Evolutionary conservation across 495 filamentous ascomycete species (phyloP).

Genomic region (Podospora conica): DNA sequence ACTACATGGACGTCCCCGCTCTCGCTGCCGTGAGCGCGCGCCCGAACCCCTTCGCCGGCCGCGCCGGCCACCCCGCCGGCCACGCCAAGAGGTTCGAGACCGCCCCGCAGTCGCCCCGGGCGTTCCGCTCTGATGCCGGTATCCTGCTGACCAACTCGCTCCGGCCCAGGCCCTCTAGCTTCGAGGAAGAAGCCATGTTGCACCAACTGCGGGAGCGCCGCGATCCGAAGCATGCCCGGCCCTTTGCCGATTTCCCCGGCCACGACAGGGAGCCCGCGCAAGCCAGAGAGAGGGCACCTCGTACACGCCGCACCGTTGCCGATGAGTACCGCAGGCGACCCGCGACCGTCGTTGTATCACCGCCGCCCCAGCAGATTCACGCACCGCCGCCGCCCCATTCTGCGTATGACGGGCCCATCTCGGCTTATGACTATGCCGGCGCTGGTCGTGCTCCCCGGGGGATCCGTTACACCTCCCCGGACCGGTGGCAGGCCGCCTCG

Average conservation of each 20-base stretch:
- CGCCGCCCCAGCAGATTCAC: constrained; percentile 25
- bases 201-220: constrained; percentile 47
- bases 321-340: constrained; percentile 41
- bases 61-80: constrained; percentile 15
- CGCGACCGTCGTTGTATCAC: constrained; percentile 33
- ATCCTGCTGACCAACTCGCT: constrained; percentile 8
- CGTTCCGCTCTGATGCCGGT: constrained; percentile 20
- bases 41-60: constrained; percentile 21
- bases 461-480: constrained; percentile 25
- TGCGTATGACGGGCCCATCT: constrained; percentile 29
- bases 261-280: constrained; percentile 24
- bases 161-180: constrained; percentile 38
- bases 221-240: constrained; percentile 49
- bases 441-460: constrained; percentile 28
- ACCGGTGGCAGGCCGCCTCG: constrained; percentile 12
- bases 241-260: constrained; percentile 39
- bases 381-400: constrained; percentile 31
- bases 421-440: constrained; percentile 33
- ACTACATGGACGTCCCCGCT: constrained; percentile 50
- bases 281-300: constrained; percentile 27
- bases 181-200: constrained; percentile 48
- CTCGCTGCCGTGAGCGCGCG: constrained; percentile 12
- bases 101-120: constrained; percentile 24
- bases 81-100: constrained; percentile 9
- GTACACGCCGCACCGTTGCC: constrained; percentile 26